These are phyloP conservation scores for Hypocreales sp. DNA, from an alignment of 2,329 filamentous ascomycete genomes.

Conservation along the genomic window DNA sequence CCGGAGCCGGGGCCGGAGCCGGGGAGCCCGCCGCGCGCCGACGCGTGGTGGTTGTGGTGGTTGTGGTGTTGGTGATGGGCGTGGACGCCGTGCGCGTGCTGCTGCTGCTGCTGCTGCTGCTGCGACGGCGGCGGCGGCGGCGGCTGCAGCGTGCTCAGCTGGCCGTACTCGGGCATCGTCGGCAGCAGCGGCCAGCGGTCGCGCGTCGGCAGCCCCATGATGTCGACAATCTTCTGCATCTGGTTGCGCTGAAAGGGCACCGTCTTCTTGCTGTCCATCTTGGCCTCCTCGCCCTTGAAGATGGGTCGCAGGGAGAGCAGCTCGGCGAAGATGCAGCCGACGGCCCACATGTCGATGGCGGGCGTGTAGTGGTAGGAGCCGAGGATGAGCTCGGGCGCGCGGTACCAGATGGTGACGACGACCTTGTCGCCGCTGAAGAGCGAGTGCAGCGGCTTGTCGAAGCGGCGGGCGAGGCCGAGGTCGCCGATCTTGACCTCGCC, in stretches of 20 bases:
- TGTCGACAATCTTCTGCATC: conserved; percentile 98
- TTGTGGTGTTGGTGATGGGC: conserved; percentile 15
- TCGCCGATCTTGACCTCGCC: conserved; percentile 94
- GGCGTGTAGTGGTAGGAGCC: conserved; percentile 94
- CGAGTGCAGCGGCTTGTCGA: conserved; percentile 84
- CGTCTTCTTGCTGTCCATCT: conserved; percentile 97
- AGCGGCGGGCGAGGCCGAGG: conserved; percentile 77
- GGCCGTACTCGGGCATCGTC: conserved; percentile 74
- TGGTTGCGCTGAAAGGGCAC: conserved; percentile 96
- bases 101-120: conserved; percentile 10
- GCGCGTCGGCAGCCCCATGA: conserved; percentile 80
- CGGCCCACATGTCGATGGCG: conserved; percentile 92
- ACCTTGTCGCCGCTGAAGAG: conserved; percentile 94
- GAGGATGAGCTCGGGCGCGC: conserved; percentile 82
- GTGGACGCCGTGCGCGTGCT: conserved; percentile 24
- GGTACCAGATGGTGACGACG: conserved; percentile 98
- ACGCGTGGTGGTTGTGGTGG: conserved; percentile 8
- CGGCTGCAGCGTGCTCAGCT: conserved; percentile 43
- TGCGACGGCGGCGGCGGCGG: conserved; percentile 30
- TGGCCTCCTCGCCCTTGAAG: conserved; percentile 97
- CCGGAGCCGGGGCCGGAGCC: no score
- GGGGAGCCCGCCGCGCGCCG: background rate
- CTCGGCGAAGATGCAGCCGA: conserved; percentile 96
- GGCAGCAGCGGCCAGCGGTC: conserved; percentile 76
- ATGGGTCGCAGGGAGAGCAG: conserved; percentile 80